Conservation (phyloP, 2,329 filamentous ascomycete genomes). For the Reticulascus tulasneorum region DNA sequence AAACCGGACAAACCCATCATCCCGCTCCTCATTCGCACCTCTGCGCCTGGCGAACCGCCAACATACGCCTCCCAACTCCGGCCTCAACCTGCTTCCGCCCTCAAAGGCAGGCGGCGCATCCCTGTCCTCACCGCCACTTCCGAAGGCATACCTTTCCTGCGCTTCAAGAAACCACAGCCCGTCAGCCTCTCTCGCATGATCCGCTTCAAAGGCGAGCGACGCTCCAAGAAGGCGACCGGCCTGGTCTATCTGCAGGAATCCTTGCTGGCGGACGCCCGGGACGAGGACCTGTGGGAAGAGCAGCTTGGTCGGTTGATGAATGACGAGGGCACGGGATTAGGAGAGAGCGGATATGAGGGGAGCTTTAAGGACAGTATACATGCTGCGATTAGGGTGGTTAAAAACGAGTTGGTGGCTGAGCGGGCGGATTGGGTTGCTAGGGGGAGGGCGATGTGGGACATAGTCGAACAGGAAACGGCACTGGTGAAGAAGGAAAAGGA, state of each 20-base stretch:
- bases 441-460: conserved; percentile 33
- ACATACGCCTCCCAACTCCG: conserved; percentile 43
- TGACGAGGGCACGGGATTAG: neutral
- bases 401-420: conserved; percentile 23
- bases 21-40: conserved; percentile 30
- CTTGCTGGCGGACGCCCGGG: conserved; percentile 19
- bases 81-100: conserved; percentile 43
- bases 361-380: conserved; percentile 1
- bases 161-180: conserved; percentile 63
- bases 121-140: conserved; percentile 53
- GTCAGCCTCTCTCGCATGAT: conserved; percentile 51
- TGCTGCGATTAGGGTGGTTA: conserved; percentile 2
- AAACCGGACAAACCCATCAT: conserved; percentile 17
- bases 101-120: conserved; percentile 48
- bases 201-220: conserved; percentile 42
- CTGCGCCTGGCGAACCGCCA: conserved; percentile 31
- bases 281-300: conserved; percentile 49
- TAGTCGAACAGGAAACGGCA: conserved; percentile 35
- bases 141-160: conserved; percentile 59
- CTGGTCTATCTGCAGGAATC: conserved; percentile 36
- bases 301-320: conserved; percentile 25
- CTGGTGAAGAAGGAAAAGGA: conserved; percentile 24
- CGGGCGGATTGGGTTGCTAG: conserved; percentile 37
- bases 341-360: neutral
- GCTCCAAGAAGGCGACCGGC: conserved; percentile 37